Conservation (phyloP, 352 stramenopile genomes). For the Globisporangium solare region DNA sequence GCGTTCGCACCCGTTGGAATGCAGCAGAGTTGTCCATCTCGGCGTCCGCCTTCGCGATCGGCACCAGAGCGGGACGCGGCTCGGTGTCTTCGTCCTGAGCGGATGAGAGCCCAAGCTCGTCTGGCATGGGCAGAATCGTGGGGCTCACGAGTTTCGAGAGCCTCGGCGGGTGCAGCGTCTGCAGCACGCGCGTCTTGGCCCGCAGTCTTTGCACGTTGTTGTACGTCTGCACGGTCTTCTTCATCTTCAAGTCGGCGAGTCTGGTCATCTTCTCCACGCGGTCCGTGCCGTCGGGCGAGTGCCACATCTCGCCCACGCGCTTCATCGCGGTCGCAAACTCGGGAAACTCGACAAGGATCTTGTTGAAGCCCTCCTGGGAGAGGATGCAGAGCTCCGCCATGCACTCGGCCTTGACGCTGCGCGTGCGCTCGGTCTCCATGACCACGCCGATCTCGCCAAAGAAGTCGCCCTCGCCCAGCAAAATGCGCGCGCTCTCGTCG, state of each 20-base stretch:
- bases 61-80: not conserved
- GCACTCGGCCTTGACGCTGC: slow-evolving; percentile 55
- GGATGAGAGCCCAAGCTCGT: too few species aligned
- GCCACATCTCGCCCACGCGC: slow-evolving; percentile 60
- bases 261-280: slow-evolving; percentile 64
- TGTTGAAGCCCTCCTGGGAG: slow-evolving; percentile 54
- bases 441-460: slow-evolving; percentile 65
- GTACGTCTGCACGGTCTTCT: slow-evolving; percentile 43
- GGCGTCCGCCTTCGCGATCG: slow-evolving; percentile 4
- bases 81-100: not conserved
- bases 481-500: too few species aligned
- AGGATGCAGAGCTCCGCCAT: slow-evolving; percentile 66
- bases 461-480: slow-evolving; percentile 54
- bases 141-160: too few species aligned
- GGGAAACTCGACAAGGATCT: slow-evolving; percentile 65
- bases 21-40: not conserved
- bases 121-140: too few species aligned
- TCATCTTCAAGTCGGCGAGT: slow-evolving; percentile 60
- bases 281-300: slow-evolving; percentile 24
- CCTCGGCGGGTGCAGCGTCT: slow-evolving; percentile 1
- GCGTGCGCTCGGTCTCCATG: slow-evolving; percentile 63
- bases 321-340: slow-evolving; percentile 71
- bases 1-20: not conserved
- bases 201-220: slow-evolving; percentile 43
- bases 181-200: slow-evolving; percentile 23